These are phyloP conservation scores for Schoenoplectus triqueter DNA, from an alignment of 202 grass and related monocot species.

Conservation along the genomic window DNA sequence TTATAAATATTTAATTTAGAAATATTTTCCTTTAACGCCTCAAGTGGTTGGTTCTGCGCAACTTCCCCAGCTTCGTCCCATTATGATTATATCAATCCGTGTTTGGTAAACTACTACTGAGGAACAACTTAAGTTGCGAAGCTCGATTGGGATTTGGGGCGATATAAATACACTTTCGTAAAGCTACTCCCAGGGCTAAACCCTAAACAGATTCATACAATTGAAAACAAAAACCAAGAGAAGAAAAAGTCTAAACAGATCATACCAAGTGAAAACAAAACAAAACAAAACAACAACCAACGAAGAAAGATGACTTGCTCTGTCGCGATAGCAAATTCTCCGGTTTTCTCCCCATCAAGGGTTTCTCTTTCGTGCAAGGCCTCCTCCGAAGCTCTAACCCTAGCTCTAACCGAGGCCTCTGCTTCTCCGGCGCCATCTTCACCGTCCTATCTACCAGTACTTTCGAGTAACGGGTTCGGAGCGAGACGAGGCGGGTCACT, in stretches of 20 bases:
- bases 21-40: background rate
- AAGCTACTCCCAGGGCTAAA: slow-evolving; percentile 33
- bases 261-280: background rate
- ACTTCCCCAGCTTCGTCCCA: slow-evolving; percentile 13
- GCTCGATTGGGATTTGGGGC: slow-evolving; percentile 8
- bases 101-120: slow-evolving; percentile 43
- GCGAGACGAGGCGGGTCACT: slow-evolving; percentile 34
- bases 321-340: slow-evolving; percentile 79
- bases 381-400: slow-evolving; percentile 58
- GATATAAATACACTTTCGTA: slow-evolving; percentile 55
- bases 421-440: slow-evolving; percentile 38
- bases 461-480: slow-evolving; percentile 35
- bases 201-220: too few species aligned
- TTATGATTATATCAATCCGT: slow-evolving; percentile 19
- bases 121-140: slow-evolving; percentile 31
- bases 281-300: background rate
- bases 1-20: too few species aligned
- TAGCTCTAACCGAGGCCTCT: slow-evolving; percentile 38
- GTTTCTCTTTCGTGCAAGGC: slow-evolving; percentile 80
- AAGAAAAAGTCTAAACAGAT: background rate
- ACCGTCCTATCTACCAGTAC: background rate
- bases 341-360: slow-evolving; percentile 83
- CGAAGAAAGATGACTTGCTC: slow-evolving; percentile 69
- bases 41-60: slow-evolving; percentile 5
- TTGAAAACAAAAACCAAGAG: background rate